Conservation (phyloP, 2,329 filamentous ascomycete genomes). For the Fusarium albosuccineum region DNA sequence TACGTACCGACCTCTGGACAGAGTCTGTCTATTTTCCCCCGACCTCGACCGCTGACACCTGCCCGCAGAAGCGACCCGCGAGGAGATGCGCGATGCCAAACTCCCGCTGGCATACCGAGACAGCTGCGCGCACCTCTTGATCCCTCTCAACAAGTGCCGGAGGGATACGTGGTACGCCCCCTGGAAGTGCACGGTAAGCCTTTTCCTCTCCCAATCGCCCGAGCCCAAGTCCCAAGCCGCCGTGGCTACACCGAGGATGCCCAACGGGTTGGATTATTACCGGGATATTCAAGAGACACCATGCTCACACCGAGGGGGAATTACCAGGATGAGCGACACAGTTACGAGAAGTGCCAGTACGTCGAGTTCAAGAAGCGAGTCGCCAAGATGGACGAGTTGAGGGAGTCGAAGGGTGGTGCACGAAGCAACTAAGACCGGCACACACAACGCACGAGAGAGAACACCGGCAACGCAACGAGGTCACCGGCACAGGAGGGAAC, state of each 20-base stretch:
- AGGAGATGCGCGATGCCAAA: slow-evolving; percentile 93
- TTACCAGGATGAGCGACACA: slow-evolving; percentile 89
- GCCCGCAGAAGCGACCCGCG: slow-evolving; percentile 77
- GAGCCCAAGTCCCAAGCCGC: slow-evolving; percentile 9
- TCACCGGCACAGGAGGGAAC: slow-evolving; percentile 25
- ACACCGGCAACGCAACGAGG: not conserved
- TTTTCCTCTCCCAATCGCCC: slow-evolving; percentile 13
- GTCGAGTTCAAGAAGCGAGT: slow-evolving; percentile 98
- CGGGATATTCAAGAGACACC: slow-evolving; percentile 20
- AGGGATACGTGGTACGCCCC: slow-evolving; percentile 92
- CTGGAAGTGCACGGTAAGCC: slow-evolving; percentile 95
- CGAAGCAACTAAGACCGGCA: slow-evolving; percentile 78
- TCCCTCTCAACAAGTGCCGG: slow-evolving; percentile 95
- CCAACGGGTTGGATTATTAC: slow-evolving; percentile 25
- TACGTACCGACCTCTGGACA: slow-evolving; percentile 45
- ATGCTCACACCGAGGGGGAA: slow-evolving; percentile 40
- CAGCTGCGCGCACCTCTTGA: slow-evolving; percentile 93
- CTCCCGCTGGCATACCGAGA: slow-evolving; percentile 93
- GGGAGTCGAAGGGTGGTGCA: slow-evolving; percentile 84
- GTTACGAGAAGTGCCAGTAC: slow-evolving; percentile 99
- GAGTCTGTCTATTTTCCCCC: slow-evolving; percentile 21
- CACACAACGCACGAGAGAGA: slow-evolving; percentile 8
- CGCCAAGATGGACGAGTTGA: slow-evolving; percentile 97
- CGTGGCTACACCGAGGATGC: slow-evolving; percentile 20
- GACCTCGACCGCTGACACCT: slow-evolving; percentile 39